Percentiles rank a stretch among this genome's conserved stretches.
Conservation (phyloP, 2,329 filamentous ascomycete species). For the Leptographium galeiforme region DNA sequence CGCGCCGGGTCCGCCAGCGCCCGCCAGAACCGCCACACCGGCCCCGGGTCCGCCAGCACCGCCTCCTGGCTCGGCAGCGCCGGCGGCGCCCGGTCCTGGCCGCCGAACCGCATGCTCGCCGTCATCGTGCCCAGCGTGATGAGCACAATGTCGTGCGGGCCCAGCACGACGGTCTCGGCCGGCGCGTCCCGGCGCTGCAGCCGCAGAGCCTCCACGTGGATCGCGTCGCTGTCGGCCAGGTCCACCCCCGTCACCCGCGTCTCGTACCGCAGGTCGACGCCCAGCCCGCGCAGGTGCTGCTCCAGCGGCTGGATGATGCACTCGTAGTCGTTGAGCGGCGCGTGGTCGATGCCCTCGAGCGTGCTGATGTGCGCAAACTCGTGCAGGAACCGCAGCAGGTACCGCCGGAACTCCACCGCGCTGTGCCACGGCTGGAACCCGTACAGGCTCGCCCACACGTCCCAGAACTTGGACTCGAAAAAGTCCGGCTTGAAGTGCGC, state of each 20-base stretch:
- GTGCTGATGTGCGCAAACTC: slow-evolving; percentile 16
- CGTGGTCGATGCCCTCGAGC: slow-evolving; percentile 15
- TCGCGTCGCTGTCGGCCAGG: slow-evolving; percentile 1
- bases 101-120: slow-evolving; percentile 17
- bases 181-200: neutral
- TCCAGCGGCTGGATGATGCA: slow-evolving; percentile 16
- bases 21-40: slow-evolving; percentile 24
- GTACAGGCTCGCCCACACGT: slow-evolving; percentile 18
- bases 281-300: slow-evolving; percentile 14
- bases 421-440: slow-evolving; percentile 20
- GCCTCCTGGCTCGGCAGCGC: slow-evolving; percentile 12
- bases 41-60: slow-evolving; percentile 17
- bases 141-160: slow-evolving; percentile 20
- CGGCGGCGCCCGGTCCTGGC: slow-evolving; percentile 15
- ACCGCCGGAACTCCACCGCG: slow-evolving; percentile 18
- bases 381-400: slow-evolving; percentile 17
- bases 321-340: slow-evolving; percentile 18
- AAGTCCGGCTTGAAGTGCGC: slow-evolving; percentile 12
- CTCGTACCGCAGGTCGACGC: slow-evolving; percentile 15
- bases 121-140: slow-evolving; percentile 22
- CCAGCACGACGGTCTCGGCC: neutral
- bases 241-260: slow-evolving; percentile 3
- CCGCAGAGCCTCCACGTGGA: neutral
- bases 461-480: slow-evolving; percentile 19
- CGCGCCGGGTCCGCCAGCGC: slow-evolving; percentile 16